Evolutionary conservation across 164 flowering plant genomes (phyloP).

Genomic region (Dillenia suffruticosa): DNA sequence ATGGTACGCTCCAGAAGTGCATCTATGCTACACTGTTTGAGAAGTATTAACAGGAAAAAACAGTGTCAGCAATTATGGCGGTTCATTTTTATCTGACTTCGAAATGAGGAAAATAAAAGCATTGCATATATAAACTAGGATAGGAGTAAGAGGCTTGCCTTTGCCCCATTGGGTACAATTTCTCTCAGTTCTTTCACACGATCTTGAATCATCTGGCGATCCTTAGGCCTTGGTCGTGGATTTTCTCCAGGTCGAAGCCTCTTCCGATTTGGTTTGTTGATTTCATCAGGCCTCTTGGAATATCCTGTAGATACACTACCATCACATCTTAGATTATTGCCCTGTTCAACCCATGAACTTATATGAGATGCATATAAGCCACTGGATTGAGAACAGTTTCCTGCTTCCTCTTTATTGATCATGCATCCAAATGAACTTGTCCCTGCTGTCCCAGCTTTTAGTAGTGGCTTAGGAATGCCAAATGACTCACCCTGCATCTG

Average conservation of each 20-base stretch:
- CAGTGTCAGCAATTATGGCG: background rate
- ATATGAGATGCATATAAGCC: constrained; percentile 54
- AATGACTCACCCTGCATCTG: constrained; percentile 28
- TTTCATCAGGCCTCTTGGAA: constrained; percentile 58
- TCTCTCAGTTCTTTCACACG: constrained; percentile 92
- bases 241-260: constrained; percentile 96
- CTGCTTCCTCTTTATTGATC: constrained; percentile 34
- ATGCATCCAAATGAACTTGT: constrained; percentile 41
- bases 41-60: constrained; percentile 6
- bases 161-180: constrained; percentile 93
- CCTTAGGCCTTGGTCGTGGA: constrained; percentile 95
- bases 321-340: constrained; percentile 32
- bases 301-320: constrained; percentile 54
- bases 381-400: constrained; percentile 38
- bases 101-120: background rate
- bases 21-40: constrained; percentile 96
- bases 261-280: constrained; percentile 62
- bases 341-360: constrained; percentile 66
- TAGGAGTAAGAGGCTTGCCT: constrained; percentile 37
- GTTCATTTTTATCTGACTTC: no score
- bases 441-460: constrained; percentile 25
- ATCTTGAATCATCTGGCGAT: constrained; percentile 99
- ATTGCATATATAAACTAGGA: background rate
- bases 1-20: constrained; percentile 88
- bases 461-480: constrained; percentile 29